Base-by-base conservation (phyloP, 176 grass and related monocot genomes). In the Dendrocalamus sinicus region DNA sequence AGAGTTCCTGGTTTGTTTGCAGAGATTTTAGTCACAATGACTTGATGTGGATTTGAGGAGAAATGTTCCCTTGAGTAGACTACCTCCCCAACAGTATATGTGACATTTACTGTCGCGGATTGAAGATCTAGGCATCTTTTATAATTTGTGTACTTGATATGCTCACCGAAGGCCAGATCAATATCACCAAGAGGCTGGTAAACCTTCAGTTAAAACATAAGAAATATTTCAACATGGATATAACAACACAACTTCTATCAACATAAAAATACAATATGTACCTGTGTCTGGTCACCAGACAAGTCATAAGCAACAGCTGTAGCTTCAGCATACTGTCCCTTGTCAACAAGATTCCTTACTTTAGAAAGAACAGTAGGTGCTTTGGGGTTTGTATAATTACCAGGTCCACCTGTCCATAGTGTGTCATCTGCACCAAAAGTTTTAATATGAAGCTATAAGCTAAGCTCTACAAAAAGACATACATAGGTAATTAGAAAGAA, bases 321-420 rank as follows among this genome's bases (percentile, higher is more conserved):
- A 63, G 95, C 95, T 86, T 93, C 85, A 76, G 87, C 73, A 83
- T 91, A 98, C 43, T 88, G 83, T 72, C 93, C 95, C 66, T 72
- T 81, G 59, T 98, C 90, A 73, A 98, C 95, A 62, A 98, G 89
- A 59, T 81, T 82, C 85, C 95, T 90, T 77, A 98, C 95, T 88
- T 95, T 85, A 30, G 85, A 83, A 77, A 98, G 93, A 81, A 90
- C 86, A 60, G 83, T 22, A 63, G 93, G 95, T 64, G 91, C 73
- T 83, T 93, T 83, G 20, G 89, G 79, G 63, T 95, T 93, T 76
- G 93, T 95, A 80, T 98, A 95, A 60, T 93, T 87, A 77, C 89
- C 93, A 69, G 96, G 96, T 75, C 82, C 89, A 28, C 96, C 96
- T 13, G 96, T 98, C 96, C 96, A 95, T 54, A 98, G 81, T 82